Percentiles rank a stretch among this genome's conserved stretches.
phyloP scores from a whole-genome alignment of 1,139 yeast species.

The Candida albicans region DNA sequence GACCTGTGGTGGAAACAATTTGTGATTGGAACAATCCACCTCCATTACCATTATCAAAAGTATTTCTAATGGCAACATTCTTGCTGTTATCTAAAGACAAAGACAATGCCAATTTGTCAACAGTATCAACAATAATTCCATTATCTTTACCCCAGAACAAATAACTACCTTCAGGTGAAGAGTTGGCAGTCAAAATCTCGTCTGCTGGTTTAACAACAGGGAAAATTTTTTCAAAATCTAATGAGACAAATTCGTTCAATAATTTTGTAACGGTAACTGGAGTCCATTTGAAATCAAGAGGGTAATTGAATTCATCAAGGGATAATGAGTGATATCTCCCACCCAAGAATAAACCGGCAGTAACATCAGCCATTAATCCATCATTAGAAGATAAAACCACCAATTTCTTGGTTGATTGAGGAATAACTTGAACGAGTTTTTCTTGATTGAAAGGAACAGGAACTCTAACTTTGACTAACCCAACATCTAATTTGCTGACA shows the following conservation, averaged over 20 bases:
- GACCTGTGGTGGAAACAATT: constrained; percentile 43
- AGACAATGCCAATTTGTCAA: constrained; percentile 68
- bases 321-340: constrained; percentile 41
- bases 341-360: constrained; percentile 65
- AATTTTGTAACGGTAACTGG: constrained; percentile 53
- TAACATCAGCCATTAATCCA: constrained; percentile 62
- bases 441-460: constrained; percentile 74
- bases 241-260: constrained; percentile 30
- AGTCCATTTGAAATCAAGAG: constrained; percentile 58
- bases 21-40: constrained; percentile 88
- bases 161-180: constrained; percentile 51
- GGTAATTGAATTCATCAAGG: constrained; percentile 54
- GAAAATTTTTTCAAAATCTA: constrained; percentile 26
- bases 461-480: constrained; percentile 70
- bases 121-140: constrained; percentile 53
- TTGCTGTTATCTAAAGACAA: constrained; percentile 65
- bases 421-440: constrained; percentile 59
- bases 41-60: constrained; percentile 65
- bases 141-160: constrained; percentile 72
- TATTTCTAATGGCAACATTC: constrained; percentile 56
- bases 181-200: constrained; percentile 36
- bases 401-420: constrained; percentile 56
- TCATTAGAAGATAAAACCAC: constrained; percentile 53
- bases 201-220: constrained; percentile 10
- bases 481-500: constrained; percentile 43